A percentile compares a stretch with the other conserved stretches of the same genome.
Evolutionary conservation across 179 eudicot genomes (phyloP).

Genomic region (Silene coronaria): DNA sequence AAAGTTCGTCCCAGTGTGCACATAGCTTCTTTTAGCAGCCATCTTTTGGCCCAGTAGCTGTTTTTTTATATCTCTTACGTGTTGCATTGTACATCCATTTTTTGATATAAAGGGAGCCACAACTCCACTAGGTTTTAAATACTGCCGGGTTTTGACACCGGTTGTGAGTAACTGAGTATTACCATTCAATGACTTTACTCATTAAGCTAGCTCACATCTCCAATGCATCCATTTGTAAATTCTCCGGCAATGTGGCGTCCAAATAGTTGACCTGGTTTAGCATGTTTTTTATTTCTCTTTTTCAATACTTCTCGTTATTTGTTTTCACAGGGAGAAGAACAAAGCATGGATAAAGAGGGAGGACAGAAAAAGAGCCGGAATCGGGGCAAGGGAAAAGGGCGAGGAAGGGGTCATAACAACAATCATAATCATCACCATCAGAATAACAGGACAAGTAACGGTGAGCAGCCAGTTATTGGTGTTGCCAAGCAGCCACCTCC

Average conservation of each 20-base stretch:
- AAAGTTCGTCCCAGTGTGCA: background rate
- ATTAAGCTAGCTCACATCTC: background rate
- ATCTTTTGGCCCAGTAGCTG: too few species aligned
- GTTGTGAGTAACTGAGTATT: too few species aligned
- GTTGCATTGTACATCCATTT: background rate
- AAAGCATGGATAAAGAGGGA: conserved; percentile 44
- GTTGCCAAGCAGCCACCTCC: conserved; percentile 39
- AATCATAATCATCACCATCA: conserved; percentile 24
- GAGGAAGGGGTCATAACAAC: conserved; percentile 35
- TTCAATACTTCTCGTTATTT: background rate
- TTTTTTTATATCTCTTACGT: too few species aligned
- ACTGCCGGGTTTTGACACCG: too few species aligned
- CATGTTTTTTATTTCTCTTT: background rate
- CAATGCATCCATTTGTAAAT: background rate
- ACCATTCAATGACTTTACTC: too few species aligned
- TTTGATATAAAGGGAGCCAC: background rate
- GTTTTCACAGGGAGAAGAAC: conserved; percentile 58
- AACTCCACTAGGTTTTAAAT: too few species aligned
- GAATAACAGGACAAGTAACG: conserved; percentile 23
- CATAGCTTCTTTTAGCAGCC: too few species aligned
- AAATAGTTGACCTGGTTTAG: background rate
- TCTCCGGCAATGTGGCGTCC: background rate
- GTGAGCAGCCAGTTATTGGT: conserved; percentile 22
- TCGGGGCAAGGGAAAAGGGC: conserved; percentile 40
- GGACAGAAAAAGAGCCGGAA: conserved; percentile 44